Evolutionary conservation across 1,284 basidiomycete species (phyloP), one percentile per base, ranked within the genome.

Genomic region (Apiotrichum gracile): DNA sequence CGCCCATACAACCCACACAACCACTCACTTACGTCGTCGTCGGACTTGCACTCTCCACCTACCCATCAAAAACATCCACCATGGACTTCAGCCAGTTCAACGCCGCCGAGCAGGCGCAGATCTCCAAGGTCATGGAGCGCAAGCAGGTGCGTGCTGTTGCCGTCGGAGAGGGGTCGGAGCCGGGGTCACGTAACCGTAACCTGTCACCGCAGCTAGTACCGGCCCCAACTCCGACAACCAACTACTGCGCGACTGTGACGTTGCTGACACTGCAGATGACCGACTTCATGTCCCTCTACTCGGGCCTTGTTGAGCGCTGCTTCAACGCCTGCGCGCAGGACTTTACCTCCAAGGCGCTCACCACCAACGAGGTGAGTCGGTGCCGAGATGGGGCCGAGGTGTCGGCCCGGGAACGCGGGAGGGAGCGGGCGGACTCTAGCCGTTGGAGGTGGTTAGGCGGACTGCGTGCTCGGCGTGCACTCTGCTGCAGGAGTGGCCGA

Each of bases 241-340:
- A 14, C 4, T 5, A 10, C 10, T 14, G 16, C 5, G 10, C 31
- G 1, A 24, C 37, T 14, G 17, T 6, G 4, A 31, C 19, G 19
- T 1, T 24, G 45, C 54, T 53, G 22, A 54, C 47, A 8, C 17
- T 40, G 39, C 76, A 97, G 90, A 96, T 97, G 92, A 89, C 94
- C 81, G 94, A 97, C 79, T 97, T 98, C 68, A 81, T 97, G 81
- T 82, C 82, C 68, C 86, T 97, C 75, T 97, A 97, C 79, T 90
- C 91, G n/a, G 87, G 86, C 66, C 82, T 98, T 51, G 92, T 96
- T 39, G 93, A 97, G 74, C 84, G 88, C 63, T 98, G 94, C 76
- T 98, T 98, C 81, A 91, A 81, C 62, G 81, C 88, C 27, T 98
- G 94, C 76, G 88, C 87, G 68, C 91, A 96, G 72, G 94, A 98